Evolutionary conservation across 495 filamentous ascomycete genomes (phyloP).

Genomic region (Aspergillus steynii): DNA sequence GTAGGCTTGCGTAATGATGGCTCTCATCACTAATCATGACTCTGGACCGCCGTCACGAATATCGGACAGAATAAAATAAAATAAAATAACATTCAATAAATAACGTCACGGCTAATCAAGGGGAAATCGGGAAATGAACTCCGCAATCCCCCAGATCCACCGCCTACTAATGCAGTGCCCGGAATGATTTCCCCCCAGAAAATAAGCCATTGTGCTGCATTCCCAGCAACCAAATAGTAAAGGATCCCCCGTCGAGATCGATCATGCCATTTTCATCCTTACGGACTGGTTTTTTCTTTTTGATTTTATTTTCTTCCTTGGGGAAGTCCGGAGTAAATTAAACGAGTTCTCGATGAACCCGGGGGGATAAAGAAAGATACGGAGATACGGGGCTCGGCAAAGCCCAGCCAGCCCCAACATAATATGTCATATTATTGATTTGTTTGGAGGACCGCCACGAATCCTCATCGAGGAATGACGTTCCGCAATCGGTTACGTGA

Average conservation of each 20-base stretch:
- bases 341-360: slow-evolving; percentile 1
- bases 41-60: too few species aligned
- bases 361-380: slow-evolving; percentile 35
- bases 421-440: background rate
- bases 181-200: slow-evolving; percentile 10
- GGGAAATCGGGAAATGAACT: slow-evolving; percentile 19
- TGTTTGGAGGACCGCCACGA: slow-evolving; percentile 2
- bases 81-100: background rate
- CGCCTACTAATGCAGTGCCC: slow-evolving; percentile 8
- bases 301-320: background rate
- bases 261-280: background rate
- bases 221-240: background rate
- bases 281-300: too few species aligned
- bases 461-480: background rate
- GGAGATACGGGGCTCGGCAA: slow-evolving; percentile 21
- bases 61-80: background rate
- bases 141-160: slow-evolving; percentile 24
- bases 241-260: background rate
- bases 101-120: slow-evolving; percentile 4
- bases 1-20: background rate
- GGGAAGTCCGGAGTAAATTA: slow-evolving; percentile 4
- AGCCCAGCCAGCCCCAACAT: slow-evolving; percentile 5
- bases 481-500: background rate
- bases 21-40: too few species aligned
- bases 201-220: background rate